Evolutionary conservation across 768 basidiomycete genomes (phyloP).

Genomic region (Auriscalpium microsporum): DNA sequence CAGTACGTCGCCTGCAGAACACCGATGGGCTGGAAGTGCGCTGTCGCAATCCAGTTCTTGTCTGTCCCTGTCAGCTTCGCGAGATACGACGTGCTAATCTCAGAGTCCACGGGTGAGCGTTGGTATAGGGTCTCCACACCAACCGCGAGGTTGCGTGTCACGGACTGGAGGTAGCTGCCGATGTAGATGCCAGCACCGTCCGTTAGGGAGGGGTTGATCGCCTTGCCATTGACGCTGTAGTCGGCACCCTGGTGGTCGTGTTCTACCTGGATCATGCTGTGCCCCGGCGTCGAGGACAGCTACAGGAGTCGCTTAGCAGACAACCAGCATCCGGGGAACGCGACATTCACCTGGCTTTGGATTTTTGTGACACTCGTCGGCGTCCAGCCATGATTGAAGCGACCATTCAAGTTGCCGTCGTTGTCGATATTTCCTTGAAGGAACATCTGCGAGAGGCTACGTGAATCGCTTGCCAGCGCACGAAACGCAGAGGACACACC

Average conservation of each 20-base stretch:
- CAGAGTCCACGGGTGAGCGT: conserved; percentile 63
- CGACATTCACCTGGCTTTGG: conserved; percentile 70
- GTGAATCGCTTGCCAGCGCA: background rate
- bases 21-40: conserved; percentile 76
- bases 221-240: conserved; percentile 78
- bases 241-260: conserved; percentile 90
- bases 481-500: conserved; percentile 34
- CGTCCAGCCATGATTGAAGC: conserved; percentile 87
- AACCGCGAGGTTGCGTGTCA: conserved; percentile 83
- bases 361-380: conserved; percentile 70
- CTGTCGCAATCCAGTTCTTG: conserved; percentile 89
- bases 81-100: conserved; percentile 67
- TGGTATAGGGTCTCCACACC: conserved; percentile 84
- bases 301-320: conserved; percentile 21
- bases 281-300: conserved; percentile 69
- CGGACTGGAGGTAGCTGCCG: conserved; percentile 85
- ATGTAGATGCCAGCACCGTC: conserved; percentile 90
- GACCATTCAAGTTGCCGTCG: conserved; percentile 81
- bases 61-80: conserved; percentile 67
- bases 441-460: conserved; percentile 52
- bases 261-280: conserved; percentile 89
- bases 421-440: conserved; percentile 92
- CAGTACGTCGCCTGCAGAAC: conserved; percentile 89
- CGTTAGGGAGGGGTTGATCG: conserved; percentile 82
- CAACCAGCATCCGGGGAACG: background rate